Base-by-base conservation (phyloP, 768 basidiomycete genomes). In the Piloderma croceum region DNA sequence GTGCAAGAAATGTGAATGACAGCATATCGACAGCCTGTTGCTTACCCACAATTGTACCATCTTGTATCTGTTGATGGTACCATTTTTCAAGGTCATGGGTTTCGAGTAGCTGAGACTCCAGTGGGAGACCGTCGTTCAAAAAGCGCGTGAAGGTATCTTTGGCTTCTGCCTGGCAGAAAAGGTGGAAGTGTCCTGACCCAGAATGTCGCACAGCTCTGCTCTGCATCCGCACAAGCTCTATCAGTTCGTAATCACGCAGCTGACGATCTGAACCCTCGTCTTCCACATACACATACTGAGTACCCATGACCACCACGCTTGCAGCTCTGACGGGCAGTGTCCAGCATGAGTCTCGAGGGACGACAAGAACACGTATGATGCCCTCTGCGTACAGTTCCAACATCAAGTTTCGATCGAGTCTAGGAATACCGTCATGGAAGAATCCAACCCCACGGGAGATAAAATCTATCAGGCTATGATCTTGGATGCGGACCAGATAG, bases 161-260 rank as follows among this genome's bases (percentile, higher is more conserved):
- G 35, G 82, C 77, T 58, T 96, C 93, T 5, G 79, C 70, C 49
- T 91, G 93, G 60, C 94, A 97, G 56, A 99, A 87, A 34, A 98
- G 63, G 53, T 84, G 71, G 64, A 94, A 92, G 42, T 73, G 71
- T 1, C 89, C 85, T 0, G 65, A 49, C 7, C 68, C 70, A 1
- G 69, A 63, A 47, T 81, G 78, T 40, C 73, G 74, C 10, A 90
- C 74, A 3, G 92, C 92, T 23, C 79, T 76, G 40, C 88, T 79
- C 61, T 98, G 93, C 93, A 99, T 98, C 42, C 79, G 81, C 37
- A 87, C 79, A 24, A 99, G 62, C 50, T 98, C 92, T 15, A 77
- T 70, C 25, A 94, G 64, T 0, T 68, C 67, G 59, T 98, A 98
- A 56, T 92, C 90, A 32, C 73, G 72, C 36, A 94, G 57, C 50